Percentiles rank a stretch among this genome's conserved stretches.
phyloP scores from a whole-genome alignment of 208 protist species.

The Acanthamoeba lenticulata region DNA sequence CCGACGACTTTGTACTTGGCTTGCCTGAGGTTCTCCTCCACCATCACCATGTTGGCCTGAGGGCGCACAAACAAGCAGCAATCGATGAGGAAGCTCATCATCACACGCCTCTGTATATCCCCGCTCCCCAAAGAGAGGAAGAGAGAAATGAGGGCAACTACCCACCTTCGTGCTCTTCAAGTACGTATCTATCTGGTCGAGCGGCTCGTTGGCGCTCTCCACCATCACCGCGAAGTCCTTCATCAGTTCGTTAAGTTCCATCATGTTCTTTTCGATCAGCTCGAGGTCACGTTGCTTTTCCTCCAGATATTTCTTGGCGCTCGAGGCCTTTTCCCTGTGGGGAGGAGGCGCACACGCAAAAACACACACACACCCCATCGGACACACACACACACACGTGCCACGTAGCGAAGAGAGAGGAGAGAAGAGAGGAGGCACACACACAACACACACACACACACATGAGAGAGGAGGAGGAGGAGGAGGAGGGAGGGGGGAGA shows the following conservation, averaged over 20 bases:
- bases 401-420: no score
- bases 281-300: neutral
- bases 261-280: neutral
- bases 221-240: slow-evolving; percentile 40
- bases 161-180: neutral
- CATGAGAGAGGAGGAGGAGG: neutral
- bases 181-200: slow-evolving; percentile 13
- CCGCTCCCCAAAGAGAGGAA: no score
- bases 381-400: no score
- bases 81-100: neutral
- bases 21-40: neutral
- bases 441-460: neutral
- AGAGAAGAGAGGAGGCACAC: neutral
- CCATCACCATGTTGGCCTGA: slow-evolving; percentile 16
- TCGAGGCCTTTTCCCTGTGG: neutral
- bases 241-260: slow-evolving; percentile 7
- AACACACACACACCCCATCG: no score
- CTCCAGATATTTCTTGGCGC: neutral
- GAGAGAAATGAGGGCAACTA: neutral
- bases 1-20: slow-evolving; percentile 1
- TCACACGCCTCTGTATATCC: no score
- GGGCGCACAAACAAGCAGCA: neutral
- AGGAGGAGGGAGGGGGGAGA: neutral
- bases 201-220: slow-evolving; percentile 18
- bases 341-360: no score